These are phyloP conservation scores for Phytophthora parvispora DNA, from an alignment of 352 stramenopile genomes.

Conservation along the genomic window DNA sequence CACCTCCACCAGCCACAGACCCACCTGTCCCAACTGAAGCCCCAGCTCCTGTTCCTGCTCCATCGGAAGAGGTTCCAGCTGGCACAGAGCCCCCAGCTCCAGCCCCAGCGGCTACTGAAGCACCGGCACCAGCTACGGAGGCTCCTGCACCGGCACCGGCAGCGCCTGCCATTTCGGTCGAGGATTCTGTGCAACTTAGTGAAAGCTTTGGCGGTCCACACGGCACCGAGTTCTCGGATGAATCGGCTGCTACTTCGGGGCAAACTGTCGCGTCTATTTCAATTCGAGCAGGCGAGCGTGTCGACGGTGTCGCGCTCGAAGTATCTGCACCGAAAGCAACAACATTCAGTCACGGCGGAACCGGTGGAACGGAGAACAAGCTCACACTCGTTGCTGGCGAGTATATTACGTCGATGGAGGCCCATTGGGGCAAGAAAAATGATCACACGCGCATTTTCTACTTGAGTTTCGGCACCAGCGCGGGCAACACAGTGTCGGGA, in stretches of 20 bases:
- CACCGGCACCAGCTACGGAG: background rate
- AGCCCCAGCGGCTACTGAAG: background rate
- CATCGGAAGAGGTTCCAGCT: background rate
- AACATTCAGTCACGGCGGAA: constrained; percentile 10
- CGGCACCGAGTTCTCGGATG: constrained; percentile 9
- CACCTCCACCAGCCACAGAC: constrained; percentile 1
- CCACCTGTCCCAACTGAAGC: background rate
- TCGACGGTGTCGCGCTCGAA: constrained; percentile 13
- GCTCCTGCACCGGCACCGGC: constrained; percentile 3
- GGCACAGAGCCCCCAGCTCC: background rate
- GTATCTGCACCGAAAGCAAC: background rate
- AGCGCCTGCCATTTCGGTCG: constrained; percentile 1
- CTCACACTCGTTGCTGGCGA: background rate
- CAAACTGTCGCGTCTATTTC: constrained; percentile 3
- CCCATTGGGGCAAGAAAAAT: constrained; percentile 18
- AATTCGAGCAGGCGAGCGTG: constrained; percentile 5
- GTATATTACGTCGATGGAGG: constrained; percentile 15
- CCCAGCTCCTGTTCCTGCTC: background rate
- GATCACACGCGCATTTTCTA: constrained; percentile 20
- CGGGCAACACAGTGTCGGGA: constrained; percentile 8
- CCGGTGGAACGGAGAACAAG: background rate
- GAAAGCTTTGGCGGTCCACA: constrained; percentile 13
- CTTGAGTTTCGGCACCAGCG: constrained; percentile 11
- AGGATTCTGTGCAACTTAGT: constrained; percentile 15
- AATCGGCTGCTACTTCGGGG: background rate